phyloP scores from a whole-genome alignment of 2,329 filamentous ascomycete genomes.

The Calonectria multiphialidica region DNA sequence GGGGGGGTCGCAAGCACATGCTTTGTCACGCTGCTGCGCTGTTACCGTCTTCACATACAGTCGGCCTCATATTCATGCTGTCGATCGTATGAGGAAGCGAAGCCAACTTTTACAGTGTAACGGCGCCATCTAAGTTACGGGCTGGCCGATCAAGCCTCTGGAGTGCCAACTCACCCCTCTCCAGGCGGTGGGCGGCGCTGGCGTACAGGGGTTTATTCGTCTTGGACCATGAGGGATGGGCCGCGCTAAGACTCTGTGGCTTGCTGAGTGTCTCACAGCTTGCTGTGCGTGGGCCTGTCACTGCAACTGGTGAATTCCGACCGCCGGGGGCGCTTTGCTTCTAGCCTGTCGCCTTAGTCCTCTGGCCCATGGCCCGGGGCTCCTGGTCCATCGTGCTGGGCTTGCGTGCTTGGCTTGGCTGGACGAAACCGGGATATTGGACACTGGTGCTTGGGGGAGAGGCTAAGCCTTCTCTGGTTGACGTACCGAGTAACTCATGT shows the following conservation, averaged over 20 bases:
- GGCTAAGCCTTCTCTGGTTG: constrained; percentile 1
- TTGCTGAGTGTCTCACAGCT: constrained; percentile 40
- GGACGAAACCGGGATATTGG: constrained; percentile 8
- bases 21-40: background rate
- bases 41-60: background rate
- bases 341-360: constrained; percentile 31
- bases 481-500: background rate
- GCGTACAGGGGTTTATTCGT: constrained; percentile 36
- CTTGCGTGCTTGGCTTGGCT: constrained; percentile 9
- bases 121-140: constrained; percentile 17
- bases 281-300: constrained; percentile 27
- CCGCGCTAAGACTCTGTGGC: constrained; percentile 38
- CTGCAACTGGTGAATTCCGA: constrained; percentile 38
- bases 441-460: background rate
- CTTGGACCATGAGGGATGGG: constrained; percentile 25
- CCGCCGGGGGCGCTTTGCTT: constrained; percentile 26
- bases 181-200: constrained; percentile 27
- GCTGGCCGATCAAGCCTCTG: constrained; percentile 27
- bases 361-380: background rate
- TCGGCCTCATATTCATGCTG: constrained; percentile 1
- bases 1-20: background rate
- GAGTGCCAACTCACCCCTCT: constrained; percentile 30
- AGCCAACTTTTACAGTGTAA: constrained; percentile 1
- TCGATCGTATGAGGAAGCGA: background rate
- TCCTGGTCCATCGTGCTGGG: constrained; percentile 5